Base-by-base conservation (phyloP, 78 protist genomes). In the Dictyostelium purpureum region DNA sequence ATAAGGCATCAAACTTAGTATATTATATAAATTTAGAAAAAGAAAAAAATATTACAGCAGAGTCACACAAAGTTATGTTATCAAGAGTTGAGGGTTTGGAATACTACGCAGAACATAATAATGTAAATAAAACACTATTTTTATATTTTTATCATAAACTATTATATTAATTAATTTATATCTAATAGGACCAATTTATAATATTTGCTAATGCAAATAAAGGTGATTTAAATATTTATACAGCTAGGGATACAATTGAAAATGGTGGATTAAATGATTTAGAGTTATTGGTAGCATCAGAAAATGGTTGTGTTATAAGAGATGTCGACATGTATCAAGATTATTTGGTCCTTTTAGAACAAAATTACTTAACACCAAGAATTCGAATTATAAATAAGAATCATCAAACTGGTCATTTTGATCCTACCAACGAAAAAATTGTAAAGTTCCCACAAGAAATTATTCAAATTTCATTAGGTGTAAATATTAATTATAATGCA, bases 81-180 rank as follows among this genome's bases (percentile, higher is more conserved):
- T 71, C 43, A 35, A 85, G 92, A 73, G 40, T 7, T 4, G 82
- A 85, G 3, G 45, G 49, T 45, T 61, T 85, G n/a, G 83, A 85
- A 47, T 85, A 85, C 73, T 73, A 85, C 61, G 92, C 77, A 5
- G 92, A 85, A 47, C 92, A 85, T 59, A 61, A 61, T 61, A 45
- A 65, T 85, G 90, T 77, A 77, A 37, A 54, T 77, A 56, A 6
- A 21, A 49, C 18, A 10, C 49, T 10, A 43, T 31, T 11, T 51
- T 4, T 63, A 63, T 16, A 16, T 28, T 28, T 12, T 63, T 63
- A 16, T 4, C 18, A 63, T 63, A 16, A 12, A 63, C 38, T 19
- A 63, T 31, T 28, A 16, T 63, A 63, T 31, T 31, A 28, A 28
- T 4, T 28, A 4, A 12, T 12, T 28, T 31, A 18, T 56, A 49